Percentiles rank a stretch among this genome's conserved stretches.
Evolutionary conservation across 768 basidiomycete genomes (phyloP).

Genomic region (Naganishia vishniacii): DNA sequence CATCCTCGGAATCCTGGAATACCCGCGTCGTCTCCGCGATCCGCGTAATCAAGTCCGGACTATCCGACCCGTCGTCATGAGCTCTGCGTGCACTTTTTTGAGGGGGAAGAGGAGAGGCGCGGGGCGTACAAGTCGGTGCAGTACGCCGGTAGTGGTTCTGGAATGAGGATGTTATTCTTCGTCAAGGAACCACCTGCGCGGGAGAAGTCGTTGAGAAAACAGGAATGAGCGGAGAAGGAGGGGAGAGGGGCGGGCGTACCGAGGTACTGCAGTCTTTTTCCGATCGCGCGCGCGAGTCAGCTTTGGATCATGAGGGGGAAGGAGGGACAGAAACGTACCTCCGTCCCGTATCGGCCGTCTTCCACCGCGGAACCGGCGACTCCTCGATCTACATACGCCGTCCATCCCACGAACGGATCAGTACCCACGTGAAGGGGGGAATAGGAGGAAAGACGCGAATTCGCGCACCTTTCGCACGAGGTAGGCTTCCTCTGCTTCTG

Average conservation of each 20-base stretch:
- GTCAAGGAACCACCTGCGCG: constrained; percentile 68
- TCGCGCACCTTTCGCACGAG: constrained; percentile 64
- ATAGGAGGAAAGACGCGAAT: neutral
- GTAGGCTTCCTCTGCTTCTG: constrained; percentile 68
- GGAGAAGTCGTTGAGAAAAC: no score
- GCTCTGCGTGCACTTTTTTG: constrained; percentile 23
- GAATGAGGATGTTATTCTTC: constrained; percentile 61
- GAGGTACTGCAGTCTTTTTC: constrained; percentile 49
- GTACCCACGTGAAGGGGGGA: no score
- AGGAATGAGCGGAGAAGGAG: no score
- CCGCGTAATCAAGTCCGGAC: constrained; percentile 70
- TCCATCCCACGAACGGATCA: no score
- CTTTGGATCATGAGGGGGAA: neutral
- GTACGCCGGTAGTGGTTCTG: constrained; percentile 66
- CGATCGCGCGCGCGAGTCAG: no score
- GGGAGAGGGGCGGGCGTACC: no score
- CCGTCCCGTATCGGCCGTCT: constrained; percentile 65
- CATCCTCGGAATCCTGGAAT: constrained; percentile 50
- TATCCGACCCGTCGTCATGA: constrained; percentile 45
- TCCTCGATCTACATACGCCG: constrained; percentile 68
- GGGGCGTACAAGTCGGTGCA: constrained; percentile 60
- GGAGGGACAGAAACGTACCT: constrained; percentile 46
- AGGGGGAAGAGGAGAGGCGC: neutral
- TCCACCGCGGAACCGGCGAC: constrained; percentile 75
- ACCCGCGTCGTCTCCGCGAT: constrained; percentile 59